Evolutionary conservation across 331 rosid genomes (phyloP).

Genomic region (Acacia concinna): DNA sequence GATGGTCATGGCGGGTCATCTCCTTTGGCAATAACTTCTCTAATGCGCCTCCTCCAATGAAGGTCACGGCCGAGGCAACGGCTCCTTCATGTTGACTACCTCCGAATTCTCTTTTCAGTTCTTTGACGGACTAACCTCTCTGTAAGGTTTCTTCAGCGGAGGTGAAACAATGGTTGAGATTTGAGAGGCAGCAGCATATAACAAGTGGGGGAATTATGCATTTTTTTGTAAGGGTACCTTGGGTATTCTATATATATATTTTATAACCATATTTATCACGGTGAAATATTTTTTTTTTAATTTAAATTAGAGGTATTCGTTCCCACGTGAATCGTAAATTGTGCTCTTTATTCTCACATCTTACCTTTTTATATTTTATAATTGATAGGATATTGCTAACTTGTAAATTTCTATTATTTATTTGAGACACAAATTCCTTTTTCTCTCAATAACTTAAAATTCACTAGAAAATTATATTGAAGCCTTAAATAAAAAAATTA

Average conservation of each 20-base stretch:
- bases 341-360: not conserved
- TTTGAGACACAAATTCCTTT: not conserved
- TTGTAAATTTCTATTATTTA: not conserved
- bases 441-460: not conserved
- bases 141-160: not conserved
- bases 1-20: not conserved
- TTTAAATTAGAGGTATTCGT: no score
- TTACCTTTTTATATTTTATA: no score
- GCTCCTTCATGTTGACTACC: not conserved
- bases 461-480: no score
- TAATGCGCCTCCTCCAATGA: not conserved
- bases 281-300: no score
- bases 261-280: not conserved
- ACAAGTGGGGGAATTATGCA: not conserved
- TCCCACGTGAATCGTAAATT: no score
- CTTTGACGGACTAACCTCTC: not conserved
- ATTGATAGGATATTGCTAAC: not conserved
- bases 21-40: not conserved
- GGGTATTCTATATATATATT: not conserved
- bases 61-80: not conserved
- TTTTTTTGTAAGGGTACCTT: not conserved
- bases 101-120: not conserved
- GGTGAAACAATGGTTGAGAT: not conserved
- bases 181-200: not conserved
- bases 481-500: no score